phyloP scores from a whole-genome alignment of 495 filamentous ascomycete species.

The Neurospora sublineolata region DNA sequence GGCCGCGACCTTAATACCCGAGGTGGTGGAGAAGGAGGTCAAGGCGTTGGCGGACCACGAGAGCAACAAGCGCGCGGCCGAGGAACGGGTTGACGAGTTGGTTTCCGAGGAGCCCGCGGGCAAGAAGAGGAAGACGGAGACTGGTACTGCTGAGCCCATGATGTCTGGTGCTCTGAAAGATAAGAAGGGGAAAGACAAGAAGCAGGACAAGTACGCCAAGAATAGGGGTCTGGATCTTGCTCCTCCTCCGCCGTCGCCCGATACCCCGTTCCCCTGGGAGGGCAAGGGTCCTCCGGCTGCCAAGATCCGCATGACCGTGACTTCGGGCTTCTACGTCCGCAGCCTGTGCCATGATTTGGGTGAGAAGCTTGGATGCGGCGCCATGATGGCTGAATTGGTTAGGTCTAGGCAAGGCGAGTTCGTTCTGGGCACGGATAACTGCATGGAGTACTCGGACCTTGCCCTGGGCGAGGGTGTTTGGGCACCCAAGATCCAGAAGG shows the following conservation, averaged over 20 bases:
- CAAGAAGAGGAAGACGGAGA: constrained; percentile 25
- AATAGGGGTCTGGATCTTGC: constrained; percentile 25
- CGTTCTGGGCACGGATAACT: constrained; percentile 49
- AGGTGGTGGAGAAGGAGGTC: constrained; percentile 35
- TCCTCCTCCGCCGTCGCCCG: constrained; percentile 19
- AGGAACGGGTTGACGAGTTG: constrained; percentile 31
- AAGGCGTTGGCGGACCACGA: constrained; percentile 33
- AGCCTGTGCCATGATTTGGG: constrained; percentile 88
- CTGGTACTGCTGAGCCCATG: constrained; percentile 19
- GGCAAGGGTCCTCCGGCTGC: constrained; percentile 56
- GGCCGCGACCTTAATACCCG: constrained; percentile 27
- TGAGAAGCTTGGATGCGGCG: constrained; percentile 66
- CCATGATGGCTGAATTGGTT: constrained; percentile 74
- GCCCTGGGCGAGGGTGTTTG: constrained; percentile 69
- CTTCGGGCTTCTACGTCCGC: constrained; percentile 95
- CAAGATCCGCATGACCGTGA: constrained; percentile 79
- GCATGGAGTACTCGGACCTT: constrained; percentile 74
- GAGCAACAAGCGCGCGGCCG: constrained; percentile 36
- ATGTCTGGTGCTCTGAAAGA: constrained; percentile 44
- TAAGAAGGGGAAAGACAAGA: constrained; percentile 1
- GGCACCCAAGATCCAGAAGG: constrained; percentile 59
- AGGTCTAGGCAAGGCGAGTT: constrained; percentile 75
- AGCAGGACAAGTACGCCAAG: constrained; percentile 15
- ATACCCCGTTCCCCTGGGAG: constrained; percentile 29
- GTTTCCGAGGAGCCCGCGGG: constrained; percentile 18